Evolutionary conservation across 441 rosid species (phyloP).

Genomic region (Codiaeum variegatum): DNA sequence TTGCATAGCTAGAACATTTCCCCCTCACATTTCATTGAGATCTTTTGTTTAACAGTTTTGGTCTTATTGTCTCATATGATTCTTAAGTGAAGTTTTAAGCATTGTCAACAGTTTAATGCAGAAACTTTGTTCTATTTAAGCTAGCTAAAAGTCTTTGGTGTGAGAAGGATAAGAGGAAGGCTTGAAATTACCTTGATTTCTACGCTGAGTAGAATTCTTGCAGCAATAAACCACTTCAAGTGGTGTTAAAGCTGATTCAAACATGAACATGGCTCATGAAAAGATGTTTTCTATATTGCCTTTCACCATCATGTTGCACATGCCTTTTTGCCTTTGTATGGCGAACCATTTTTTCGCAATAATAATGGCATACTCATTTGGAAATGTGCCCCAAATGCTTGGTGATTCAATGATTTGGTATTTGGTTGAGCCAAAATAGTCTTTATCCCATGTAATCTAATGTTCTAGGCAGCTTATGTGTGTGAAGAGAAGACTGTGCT

Average conservation of each 20-base stretch:
- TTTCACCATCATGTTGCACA: not conserved
- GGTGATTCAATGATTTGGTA: not conserved
- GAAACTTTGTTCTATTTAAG: not conserved
- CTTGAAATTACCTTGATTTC: not conserved
- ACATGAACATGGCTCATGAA: not conserved
- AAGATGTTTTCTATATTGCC: not conserved
- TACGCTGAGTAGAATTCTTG: not conserved
- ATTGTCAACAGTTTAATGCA: not conserved
- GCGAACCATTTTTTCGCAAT: not conserved
- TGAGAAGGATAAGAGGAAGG: not conserved
- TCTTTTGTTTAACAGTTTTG: not conserved
- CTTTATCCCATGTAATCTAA: not conserved
- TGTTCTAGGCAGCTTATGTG: not conserved
- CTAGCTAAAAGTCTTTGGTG: not conserved
- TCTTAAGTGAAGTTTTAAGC: not conserved
- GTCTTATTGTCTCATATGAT: not conserved
- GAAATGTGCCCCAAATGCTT: not conserved
- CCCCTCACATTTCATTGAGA: not conserved
- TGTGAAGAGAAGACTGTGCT: not conserved
- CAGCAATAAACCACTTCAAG: not conserved
- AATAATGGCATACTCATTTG: not conserved
- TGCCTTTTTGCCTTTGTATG: not conserved
- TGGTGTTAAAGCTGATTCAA: conserved; percentile 1
- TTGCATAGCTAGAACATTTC: conserved; percentile 20
- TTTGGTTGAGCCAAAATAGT: not conserved